Evolutionary conservation across 768 basidiomycete genomes (phyloP).

Genomic region (Kondoa subrosea): DNA sequence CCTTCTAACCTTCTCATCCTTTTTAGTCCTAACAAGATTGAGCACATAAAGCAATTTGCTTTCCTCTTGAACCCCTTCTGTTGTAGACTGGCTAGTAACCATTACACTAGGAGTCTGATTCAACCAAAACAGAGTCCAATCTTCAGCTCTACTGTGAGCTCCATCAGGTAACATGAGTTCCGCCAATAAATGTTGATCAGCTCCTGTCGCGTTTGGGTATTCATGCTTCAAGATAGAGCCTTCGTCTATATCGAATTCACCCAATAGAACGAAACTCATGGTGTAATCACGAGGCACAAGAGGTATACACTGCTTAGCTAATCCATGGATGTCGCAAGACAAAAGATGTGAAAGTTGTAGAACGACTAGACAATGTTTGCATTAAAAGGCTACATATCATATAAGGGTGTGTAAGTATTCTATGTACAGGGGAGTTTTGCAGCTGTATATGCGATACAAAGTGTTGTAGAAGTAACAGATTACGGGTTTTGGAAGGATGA

Average conservation of each 20-base stretch:
- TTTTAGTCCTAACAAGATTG: conserved; percentile 78
- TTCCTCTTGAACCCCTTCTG: conserved; percentile 27
- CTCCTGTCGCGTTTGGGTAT: conserved; percentile 83
- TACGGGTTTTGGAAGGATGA: too few relatives aligned
- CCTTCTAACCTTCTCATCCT: conserved; percentile 67
- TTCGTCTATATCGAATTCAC: conserved; percentile 95
- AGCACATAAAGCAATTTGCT: conserved; percentile 59
- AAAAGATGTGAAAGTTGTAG: too few relatives aligned
- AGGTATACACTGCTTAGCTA: too few relatives aligned
- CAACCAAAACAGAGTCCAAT: conserved; percentile 97
- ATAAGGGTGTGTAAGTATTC: too few relatives aligned
- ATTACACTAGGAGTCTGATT: conserved; percentile 45
- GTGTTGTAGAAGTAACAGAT: too few relatives aligned
- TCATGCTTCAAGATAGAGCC: conserved; percentile 89
- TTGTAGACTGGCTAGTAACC: conserved; percentile 26
- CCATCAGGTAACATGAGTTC: conserved; percentile 98
- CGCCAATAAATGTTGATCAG: conserved; percentile 82
- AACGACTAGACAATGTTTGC: too few relatives aligned
- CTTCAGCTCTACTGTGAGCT: conserved; percentile 80
- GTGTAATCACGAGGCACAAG: too few relatives aligned
- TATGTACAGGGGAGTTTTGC: too few relatives aligned
- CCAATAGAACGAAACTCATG: conserved; percentile 62
- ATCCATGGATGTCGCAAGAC: too few relatives aligned
- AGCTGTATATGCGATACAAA: too few relatives aligned
- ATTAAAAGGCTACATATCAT: too few relatives aligned